Evolutionary conservation across 2,329 filamentous ascomycete species (phyloP), one percentile per base, ranked within the genome.

Genomic region (Diaporthe australafricana): DNA sequence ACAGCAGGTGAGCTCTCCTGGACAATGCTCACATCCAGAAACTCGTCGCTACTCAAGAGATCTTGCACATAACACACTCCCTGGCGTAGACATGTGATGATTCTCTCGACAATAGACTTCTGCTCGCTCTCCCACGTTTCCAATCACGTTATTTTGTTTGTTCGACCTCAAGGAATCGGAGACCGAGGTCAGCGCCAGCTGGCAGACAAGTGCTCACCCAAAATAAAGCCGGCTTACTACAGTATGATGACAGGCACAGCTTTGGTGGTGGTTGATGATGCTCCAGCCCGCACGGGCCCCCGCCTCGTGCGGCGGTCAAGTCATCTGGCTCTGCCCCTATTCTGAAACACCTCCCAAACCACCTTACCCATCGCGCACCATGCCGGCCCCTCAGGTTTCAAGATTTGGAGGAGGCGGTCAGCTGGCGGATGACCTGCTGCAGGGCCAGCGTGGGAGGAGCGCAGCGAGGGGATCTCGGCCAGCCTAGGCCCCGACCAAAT

Each of bases 281-380:
- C 35, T 25, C 27, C 17, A 63, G 57, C 20, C 57, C 60, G 66
- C 66, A 68, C 52, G 52, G 66, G 14, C 52, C 66, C 32, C 42
- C 20, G 14, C 27, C 2, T 8, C 16, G 27, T 25, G 32, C 30
- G 9, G 42, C 60, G 47, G 48, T 57, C n/a, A 25, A 45, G 52
- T 27, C 42, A 57, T 57, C 52, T 56, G 38, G 66, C 66, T 68
- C n/a, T 57, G 53, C 52, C 53, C 52, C n/a, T 50, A 57, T 47
- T 20, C 40, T 68, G 66, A 68, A 68, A 68, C 66, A 50, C 52
- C 32, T 57, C 52, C 66, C 42, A 68, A 48, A 68, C 66, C 30
- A 57, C 52, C 66, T 20, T 57, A 68, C 40, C 48, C 38, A 50
- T 68, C 52, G 66, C 53, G 53, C 42, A 68, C 52, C 38, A 48